Conservation (phyloP, 352 stramenopile genomes). For the Phytophthora crassamura region DNA sequence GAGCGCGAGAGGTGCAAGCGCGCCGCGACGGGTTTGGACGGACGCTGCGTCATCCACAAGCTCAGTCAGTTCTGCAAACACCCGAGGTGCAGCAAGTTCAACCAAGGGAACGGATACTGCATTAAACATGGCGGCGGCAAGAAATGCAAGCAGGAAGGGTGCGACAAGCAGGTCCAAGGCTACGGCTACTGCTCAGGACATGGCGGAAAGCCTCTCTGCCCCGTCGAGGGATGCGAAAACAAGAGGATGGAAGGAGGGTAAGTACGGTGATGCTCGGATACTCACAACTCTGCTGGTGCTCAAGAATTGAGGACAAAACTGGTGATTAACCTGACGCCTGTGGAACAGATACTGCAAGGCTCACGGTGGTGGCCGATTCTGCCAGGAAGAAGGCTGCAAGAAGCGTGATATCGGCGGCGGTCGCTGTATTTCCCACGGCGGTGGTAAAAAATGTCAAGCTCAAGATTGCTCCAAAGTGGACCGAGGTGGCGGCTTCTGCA, state of each 20-base stretch:
- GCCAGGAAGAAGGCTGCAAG: slow-evolving; percentile 74
- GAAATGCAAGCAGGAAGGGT: slow-evolving; percentile 83
- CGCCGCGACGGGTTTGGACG: slow-evolving; percentile 71
- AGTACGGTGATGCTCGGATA: slow-evolving; percentile 8
- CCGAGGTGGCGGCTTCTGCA: slow-evolving; percentile 82
- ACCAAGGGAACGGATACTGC: slow-evolving; percentile 85
- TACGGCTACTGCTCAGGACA: slow-evolving; percentile 88
- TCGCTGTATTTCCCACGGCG: slow-evolving; percentile 87
- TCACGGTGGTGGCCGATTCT: slow-evolving; percentile 84
- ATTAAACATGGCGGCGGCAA: slow-evolving; percentile 88
- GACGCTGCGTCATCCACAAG: slow-evolving; percentile 83
- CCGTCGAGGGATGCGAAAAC: slow-evolving; percentile 78
- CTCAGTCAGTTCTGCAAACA: slow-evolving; percentile 87
- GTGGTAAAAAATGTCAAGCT: slow-evolving; percentile 83
- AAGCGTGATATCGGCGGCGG: slow-evolving; percentile 88
- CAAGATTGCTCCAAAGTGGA: slow-evolving; percentile 82
- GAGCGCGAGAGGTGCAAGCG: slow-evolving; percentile 71
- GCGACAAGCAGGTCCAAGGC: slow-evolving; percentile 83
- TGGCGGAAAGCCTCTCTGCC: slow-evolving; percentile 81
- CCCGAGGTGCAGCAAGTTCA: slow-evolving; percentile 84
- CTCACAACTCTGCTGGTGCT: background rate
- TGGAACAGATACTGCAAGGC: slow-evolving; percentile 78
- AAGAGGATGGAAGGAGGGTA: slow-evolving; percentile 86
- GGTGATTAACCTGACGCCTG: slow-evolving; percentile 1
- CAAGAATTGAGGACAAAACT: background rate